Evolutionary conservation across 495 filamentous ascomycete genomes (phyloP).

Genomic region (Hyphodiscus hymeniophilus): DNA sequence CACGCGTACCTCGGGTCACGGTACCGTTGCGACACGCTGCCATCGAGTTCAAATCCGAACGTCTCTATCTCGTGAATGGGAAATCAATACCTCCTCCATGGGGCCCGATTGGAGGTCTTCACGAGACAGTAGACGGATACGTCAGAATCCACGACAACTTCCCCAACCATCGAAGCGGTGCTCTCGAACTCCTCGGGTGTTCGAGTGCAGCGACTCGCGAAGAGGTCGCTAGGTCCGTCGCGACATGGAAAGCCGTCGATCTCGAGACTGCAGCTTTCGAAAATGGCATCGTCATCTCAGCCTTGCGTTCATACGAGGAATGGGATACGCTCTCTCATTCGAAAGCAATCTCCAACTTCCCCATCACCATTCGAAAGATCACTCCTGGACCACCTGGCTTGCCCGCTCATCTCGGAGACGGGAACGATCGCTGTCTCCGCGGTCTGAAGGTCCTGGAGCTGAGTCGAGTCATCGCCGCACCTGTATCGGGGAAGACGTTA

Average conservation of each 20-base stretch:
- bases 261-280: constrained; percentile 29
- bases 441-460: constrained; percentile 43
- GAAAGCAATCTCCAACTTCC: constrained; percentile 28
- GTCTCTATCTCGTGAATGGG: constrained; percentile 30
- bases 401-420: constrained; percentile 34
- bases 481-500: constrained; percentile 39
- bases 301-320: constrained; percentile 29
- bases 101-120: constrained; percentile 33
- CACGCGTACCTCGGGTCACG: constrained; percentile 22
- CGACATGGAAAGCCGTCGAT: constrained; percentile 28
- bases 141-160: constrained; percentile 38
- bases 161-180: constrained; percentile 30
- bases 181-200: constrained; percentile 29
- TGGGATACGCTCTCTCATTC: constrained; percentile 37
- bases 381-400: constrained; percentile 25
- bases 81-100: constrained; percentile 22
- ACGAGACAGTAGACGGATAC: constrained; percentile 36
- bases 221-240: constrained; percentile 26
- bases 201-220: constrained; percentile 20
- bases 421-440: constrained; percentile 33
- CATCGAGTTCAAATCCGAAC: constrained; percentile 37
- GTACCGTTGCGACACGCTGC: constrained; percentile 31
- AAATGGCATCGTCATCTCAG: constrained; percentile 29
- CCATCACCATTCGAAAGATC: constrained; percentile 30
- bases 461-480: constrained; percentile 33